Percentiles rank a stretch among this genome's conserved stretches.
Evolutionary conservation across 1,284 basidiomycete species (phyloP).

Genomic region (Rhodotorula sp.): DNA sequence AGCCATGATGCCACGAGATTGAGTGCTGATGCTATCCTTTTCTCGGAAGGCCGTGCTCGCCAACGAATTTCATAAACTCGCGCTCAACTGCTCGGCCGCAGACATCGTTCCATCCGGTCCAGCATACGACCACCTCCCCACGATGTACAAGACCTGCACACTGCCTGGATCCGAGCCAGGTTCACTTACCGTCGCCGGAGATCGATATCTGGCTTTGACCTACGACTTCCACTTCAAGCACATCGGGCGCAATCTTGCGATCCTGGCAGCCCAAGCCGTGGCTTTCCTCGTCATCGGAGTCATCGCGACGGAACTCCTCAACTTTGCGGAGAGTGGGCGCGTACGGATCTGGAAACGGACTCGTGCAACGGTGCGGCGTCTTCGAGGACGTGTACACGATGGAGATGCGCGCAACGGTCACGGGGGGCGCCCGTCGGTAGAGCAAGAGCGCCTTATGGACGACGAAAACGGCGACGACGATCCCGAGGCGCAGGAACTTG

Average conservation of each 20-base stretch:
- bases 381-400: neutral
- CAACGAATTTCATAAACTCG: slow-evolving; percentile 43
- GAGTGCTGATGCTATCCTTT: neutral
- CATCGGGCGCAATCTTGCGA: slow-evolving; percentile 54
- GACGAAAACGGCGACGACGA: neutral
- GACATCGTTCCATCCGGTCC: slow-evolving; percentile 62
- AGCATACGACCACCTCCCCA: slow-evolving; percentile 30
- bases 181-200: slow-evolving; percentile 47
- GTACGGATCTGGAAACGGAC: slow-evolving; percentile 44
- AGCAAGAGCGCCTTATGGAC: slow-evolving; percentile 1
- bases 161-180: slow-evolving; percentile 51
- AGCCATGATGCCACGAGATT: neutral
- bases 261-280: slow-evolving; percentile 50
- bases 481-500: neutral
- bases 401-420: no score
- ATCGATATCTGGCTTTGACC: slow-evolving; percentile 47
- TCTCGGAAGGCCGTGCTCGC: slow-evolving; percentile 33
- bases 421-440: neutral
- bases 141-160: slow-evolving; percentile 47
- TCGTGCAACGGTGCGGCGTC: slow-evolving; percentile 32
- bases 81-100: slow-evolving; percentile 65
- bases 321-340: slow-evolving; percentile 33
- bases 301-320: slow-evolving; percentile 40
- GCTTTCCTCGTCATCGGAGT: slow-evolving; percentile 44
- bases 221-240: slow-evolving; percentile 50